Evolutionary conservation across 2,329 filamentous ascomycete genomes (phyloP).

Genomic region (Hymenoscyphus scutula): DNA sequence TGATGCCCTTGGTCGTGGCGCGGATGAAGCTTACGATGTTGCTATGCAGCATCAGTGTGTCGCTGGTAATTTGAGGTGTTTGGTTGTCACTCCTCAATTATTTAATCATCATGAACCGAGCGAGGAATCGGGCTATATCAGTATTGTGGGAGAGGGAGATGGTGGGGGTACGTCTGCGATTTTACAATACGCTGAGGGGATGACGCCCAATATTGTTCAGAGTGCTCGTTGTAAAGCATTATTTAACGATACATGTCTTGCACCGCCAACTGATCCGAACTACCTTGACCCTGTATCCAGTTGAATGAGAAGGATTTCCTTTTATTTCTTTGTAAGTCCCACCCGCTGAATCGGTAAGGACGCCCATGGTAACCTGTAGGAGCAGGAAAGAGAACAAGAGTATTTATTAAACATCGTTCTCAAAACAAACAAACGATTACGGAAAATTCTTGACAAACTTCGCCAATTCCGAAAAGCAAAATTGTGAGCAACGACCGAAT

Average conservation of each 20-base stretch:
- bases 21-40: neutral
- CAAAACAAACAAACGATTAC: no score
- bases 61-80: neutral
- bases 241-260: neutral
- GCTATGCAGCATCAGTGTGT: constrained; percentile 1
- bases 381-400: no score
- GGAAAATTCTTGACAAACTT: no score
- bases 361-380: no score
- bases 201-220: neutral
- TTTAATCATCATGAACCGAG: neutral
- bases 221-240: neutral
- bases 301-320: neutral
- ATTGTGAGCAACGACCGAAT: no score
- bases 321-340: no score
- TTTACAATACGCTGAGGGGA: neutral
- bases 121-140: neutral
- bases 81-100: constrained; percentile 1
- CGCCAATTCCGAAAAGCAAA: no score
- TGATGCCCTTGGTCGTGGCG: neutral
- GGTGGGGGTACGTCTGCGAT: neutral
- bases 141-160: neutral
- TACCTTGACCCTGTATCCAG: neutral
- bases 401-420: no score
- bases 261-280: neutral
- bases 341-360: no score